A percentile compares a stretch with the other conserved stretches of the same genome.
Conservation (phyloP, 1,284 basidiomycete species). For the Termitomyces sp. region DNA sequence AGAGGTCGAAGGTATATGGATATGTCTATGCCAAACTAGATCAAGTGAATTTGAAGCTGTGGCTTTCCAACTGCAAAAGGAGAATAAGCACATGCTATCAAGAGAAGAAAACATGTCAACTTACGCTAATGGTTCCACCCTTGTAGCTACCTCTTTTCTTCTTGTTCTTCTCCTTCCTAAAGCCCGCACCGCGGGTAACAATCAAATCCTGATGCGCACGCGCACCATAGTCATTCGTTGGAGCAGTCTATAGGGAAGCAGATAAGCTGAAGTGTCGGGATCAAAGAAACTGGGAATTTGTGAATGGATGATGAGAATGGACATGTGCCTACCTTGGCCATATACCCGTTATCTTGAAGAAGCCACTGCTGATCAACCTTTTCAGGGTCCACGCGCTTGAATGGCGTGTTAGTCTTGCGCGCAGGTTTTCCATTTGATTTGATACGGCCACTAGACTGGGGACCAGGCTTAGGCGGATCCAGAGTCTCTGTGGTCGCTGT, state of each 20-base stretch:
- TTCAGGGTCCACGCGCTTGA: slow-evolving; percentile 79
- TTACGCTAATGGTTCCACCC: slow-evolving; percentile 87
- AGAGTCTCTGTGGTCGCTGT: slow-evolving; percentile 34
- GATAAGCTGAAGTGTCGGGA: slow-evolving; percentile 9
- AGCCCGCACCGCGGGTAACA: slow-evolving; percentile 89
- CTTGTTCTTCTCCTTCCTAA: slow-evolving; percentile 99
- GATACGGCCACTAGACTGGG: slow-evolving; percentile 19
- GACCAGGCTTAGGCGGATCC: slow-evolving; percentile 11
- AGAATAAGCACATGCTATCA: slow-evolving; percentile 12
- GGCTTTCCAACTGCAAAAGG: slow-evolving; percentile 60
- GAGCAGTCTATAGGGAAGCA: slow-evolving; percentile 43
- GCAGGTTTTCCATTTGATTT: slow-evolving; percentile 30
- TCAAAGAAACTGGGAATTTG: neutral
- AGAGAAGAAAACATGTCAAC: slow-evolving; percentile 21
- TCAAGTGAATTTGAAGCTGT: slow-evolving; percentile 78
- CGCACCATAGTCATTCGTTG: slow-evolving; percentile 81
- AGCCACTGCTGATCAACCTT: slow-evolving; percentile 57
- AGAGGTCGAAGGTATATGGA: slow-evolving; percentile 1
- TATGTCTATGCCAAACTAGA: slow-evolving; percentile 5
- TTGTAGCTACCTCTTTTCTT: slow-evolving; percentile 94
- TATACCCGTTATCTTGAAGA: slow-evolving; percentile 80
- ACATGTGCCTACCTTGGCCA: slow-evolving; percentile 56
- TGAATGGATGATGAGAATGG: neutral
- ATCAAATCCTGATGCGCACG: slow-evolving; percentile 84
- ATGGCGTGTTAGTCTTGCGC: slow-evolving; percentile 55